phyloP scores from a whole-genome alignment of 2,329 filamentous ascomycete species.

The Verticillium nonalfalfae region DNA sequence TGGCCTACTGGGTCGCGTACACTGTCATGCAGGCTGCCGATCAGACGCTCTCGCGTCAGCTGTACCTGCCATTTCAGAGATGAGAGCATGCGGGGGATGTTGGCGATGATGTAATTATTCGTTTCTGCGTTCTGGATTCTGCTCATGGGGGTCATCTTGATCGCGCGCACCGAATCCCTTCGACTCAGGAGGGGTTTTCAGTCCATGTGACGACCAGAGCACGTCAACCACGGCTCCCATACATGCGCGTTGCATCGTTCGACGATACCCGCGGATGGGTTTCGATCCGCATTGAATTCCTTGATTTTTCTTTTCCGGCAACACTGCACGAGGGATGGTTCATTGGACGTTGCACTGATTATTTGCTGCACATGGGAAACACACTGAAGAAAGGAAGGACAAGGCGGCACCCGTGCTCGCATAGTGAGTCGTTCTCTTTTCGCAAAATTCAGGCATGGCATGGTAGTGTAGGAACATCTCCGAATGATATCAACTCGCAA shows the following conservation, averaged over 20 bases:
- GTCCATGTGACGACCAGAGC: not conserved
- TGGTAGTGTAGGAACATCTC: too few species aligned
- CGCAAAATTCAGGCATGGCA: too few species aligned
- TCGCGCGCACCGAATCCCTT: not conserved
- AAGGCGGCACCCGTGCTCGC: too few species aligned
- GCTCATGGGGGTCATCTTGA: not conserved
- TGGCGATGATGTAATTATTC: not conserved
- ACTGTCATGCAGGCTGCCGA: not conserved
- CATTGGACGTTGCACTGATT: too few species aligned
- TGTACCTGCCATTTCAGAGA: not conserved
- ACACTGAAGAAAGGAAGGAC: not conserved
- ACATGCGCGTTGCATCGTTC: not conserved
- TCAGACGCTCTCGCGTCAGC: not conserved
- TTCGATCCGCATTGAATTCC: not conserved
- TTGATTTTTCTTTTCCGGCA: not conserved
- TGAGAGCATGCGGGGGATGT: not conserved
- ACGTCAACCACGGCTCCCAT: too few species aligned
- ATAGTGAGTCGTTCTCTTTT: too few species aligned
- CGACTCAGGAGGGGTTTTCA: not conserved
- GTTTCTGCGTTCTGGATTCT: not conserved
- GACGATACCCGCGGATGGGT: not conserved
- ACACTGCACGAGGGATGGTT: not conserved
- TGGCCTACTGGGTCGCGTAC: not conserved
- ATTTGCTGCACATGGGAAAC: not conserved
- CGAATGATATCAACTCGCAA: too few species aligned